Percentiles rank a stretch among this genome's conserved stretches.
Conservation (phyloP, 1,284 basidiomycete genomes). For the Veloboletus limbatus region DNA sequence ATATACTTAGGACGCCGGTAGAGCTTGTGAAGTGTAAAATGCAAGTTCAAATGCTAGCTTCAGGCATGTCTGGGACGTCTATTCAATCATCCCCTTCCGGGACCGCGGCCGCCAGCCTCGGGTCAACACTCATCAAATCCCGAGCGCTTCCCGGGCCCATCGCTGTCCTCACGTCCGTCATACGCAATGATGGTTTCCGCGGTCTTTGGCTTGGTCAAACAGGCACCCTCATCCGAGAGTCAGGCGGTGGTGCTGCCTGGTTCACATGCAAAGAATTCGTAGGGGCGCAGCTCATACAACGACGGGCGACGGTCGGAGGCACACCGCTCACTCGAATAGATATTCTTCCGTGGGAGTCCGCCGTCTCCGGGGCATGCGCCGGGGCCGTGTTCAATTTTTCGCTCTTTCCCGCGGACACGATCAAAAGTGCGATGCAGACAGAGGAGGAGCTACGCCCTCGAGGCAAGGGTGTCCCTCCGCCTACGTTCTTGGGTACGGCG, state of each 20-base stretch:
- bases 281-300: conserved; percentile 56
- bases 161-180: conserved; percentile 60
- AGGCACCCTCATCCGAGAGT: conserved; percentile 93
- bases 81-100: conserved; percentile 12
- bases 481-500: conserved; percentile 72
- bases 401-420: conserved; percentile 89
- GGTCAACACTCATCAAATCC: conserved; percentile 1
- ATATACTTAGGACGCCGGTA: conserved; percentile 73
- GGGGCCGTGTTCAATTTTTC: conserved; percentile 86
- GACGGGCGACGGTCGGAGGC: conserved; percentile 31
- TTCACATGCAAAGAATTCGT: conserved; percentile 86
- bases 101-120: conserved; percentile 2
- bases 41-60: conserved; percentile 89
- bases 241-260: conserved; percentile 90
- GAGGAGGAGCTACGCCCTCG: conserved; percentile 79
- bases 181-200: conserved; percentile 69
- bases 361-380: conserved; percentile 81
- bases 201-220: conserved; percentile 97
- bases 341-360: conserved; percentile 80
- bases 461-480: conserved; percentile 32
- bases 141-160: conserved; percentile 59
- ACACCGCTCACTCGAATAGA: conserved; percentile 27
- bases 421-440: conserved; percentile 96
- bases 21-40: conserved; percentile 97
- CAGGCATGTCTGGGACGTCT: conserved; percentile 25